Evolutionary conservation across 805 yeast species (phyloP).

Genomic region (Danielozyma ontarioensis): DNA sequence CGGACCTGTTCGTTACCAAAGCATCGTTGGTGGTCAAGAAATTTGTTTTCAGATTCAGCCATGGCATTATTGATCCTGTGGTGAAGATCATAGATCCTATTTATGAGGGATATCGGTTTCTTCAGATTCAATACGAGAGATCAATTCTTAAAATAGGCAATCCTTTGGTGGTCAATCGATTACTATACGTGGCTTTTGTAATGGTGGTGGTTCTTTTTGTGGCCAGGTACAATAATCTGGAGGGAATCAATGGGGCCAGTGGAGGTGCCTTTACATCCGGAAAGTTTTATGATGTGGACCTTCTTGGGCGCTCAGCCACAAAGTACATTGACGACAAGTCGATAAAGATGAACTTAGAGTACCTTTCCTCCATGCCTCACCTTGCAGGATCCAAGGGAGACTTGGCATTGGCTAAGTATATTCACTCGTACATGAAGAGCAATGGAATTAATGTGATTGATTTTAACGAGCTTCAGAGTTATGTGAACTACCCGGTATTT

Average conservation of each 20-base stretch:
- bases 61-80: conserved; percentile 37
- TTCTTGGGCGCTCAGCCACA: conserved; percentile 45
- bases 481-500: conserved; percentile 58
- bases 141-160: conserved; percentile 68
- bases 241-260: conserved; percentile 32
- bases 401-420: conserved; percentile 60
- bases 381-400: conserved; percentile 88
- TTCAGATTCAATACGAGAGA: conserved; percentile 47
- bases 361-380: conserved; percentile 78
- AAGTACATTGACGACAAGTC: conserved; percentile 47
- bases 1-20: conserved; percentile 23
- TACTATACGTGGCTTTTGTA: conserved; percentile 64
- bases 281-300: conserved; percentile 57
- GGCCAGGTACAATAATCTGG: conserved; percentile 49
- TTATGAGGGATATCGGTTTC: conserved; percentile 40
- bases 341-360: conserved; percentile 64
- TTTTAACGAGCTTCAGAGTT: conserved; percentile 47
- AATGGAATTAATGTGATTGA: conserved; percentile 53
- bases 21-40: conserved; percentile 33
- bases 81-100: conserved; percentile 46
- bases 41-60: conserved; percentile 32
- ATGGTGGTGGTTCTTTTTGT: conserved; percentile 54
- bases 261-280: conserved; percentile 45
- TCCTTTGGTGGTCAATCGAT: conserved; percentile 75
- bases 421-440: conserved; percentile 52